A percentile compares a stretch with the other conserved stretches of the same genome.
Evolutionary conservation across 352 stramenopile genomes (phyloP).

Genomic region (Pythium guiyangense): DNA sequence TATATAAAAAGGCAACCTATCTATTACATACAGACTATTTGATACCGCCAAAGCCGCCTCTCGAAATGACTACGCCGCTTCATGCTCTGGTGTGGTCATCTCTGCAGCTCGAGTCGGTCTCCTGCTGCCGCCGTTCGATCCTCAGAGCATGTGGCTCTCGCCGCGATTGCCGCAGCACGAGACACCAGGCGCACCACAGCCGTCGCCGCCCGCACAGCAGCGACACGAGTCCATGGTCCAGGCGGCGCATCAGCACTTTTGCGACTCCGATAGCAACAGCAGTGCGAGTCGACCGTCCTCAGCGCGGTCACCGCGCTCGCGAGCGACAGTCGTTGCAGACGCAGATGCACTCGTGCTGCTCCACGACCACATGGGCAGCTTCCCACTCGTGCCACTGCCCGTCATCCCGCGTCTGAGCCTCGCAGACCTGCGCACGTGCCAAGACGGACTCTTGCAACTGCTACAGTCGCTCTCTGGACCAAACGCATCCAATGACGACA

Average conservation of each 20-base stretch:
- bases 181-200: not conserved
- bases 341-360: constrained; percentile 13
- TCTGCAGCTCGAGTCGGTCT: too few species aligned
- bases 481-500: constrained; percentile 22
- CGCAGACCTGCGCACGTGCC: constrained; percentile 37
- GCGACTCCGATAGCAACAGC: not conserved
- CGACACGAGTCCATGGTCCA: constrained; percentile 27
- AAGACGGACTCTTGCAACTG: constrained; percentile 30
- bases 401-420: constrained; percentile 46
- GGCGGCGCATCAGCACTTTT: constrained; percentile 24
- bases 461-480: constrained; percentile 24
- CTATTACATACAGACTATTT: too few species aligned
- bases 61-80: too few species aligned
- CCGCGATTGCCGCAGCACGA: not conserved
- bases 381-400: constrained; percentile 51
- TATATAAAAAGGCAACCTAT: too few species aligned
- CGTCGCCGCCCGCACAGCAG: not conserved
- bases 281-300: not conserved
- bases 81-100: too few species aligned
- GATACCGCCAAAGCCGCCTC: too few species aligned
- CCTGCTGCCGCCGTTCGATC: too few species aligned
- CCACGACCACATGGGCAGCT: constrained; percentile 55
- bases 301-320: not conserved
- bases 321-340: not conserved
- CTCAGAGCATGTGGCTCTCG: constrained; percentile 8